Base-by-base conservation (phyloP, 345 rosid species). In the Trapa bicornis region DNA sequence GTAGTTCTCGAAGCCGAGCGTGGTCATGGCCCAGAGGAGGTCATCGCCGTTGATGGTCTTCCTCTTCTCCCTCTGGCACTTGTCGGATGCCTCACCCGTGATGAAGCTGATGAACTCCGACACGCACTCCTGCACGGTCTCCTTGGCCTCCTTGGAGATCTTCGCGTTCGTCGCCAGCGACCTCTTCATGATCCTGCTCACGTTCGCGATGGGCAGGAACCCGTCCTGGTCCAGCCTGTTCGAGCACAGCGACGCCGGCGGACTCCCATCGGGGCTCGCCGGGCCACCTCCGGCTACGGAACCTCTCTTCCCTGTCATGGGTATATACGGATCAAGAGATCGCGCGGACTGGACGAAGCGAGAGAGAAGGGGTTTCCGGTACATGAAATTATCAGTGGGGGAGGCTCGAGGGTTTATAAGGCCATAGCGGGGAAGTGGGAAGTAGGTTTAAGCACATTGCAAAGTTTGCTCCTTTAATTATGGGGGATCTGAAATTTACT, bases 21-120 rank as follows among this genome's bases (percentile, higher is more conserved):
- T 71, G 47, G 73, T 71, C 73, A 71, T 71, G 64, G 73, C 73
- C 73, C 73, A 71, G 32, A 71, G 68, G 57, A 71, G 73, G 29
- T 71, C 73, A n/a, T 71, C 73, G 1, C 73, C 73, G 36, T 71
- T 71, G 68, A 71, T 65, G 73, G 73, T 71, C 73, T 71, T 71
- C 42, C 73, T 65, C 73, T 71, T 71, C 73, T 71, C 73, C 1
- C 63, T 65, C 73, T 71, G 73, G 64, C 73, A 71, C 73, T 54
- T 71, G 64, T 71, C 73, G 8, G 73, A 71, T 50, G 73, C 73
- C 68, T 71, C 73, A 2, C 73, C 73, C 14, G 73, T 71, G 67
- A 71, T 65, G 54, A 71, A 71, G 64, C 72, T 70, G 72, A 70
- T 70, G 72, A 70, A 70, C 73, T 70, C 73, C 42, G 73, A 70